A percentile compares a stretch with the other conserved stretches of the same genome.
Evolutionary conservation across 345 rosid species (phyloP).

Genomic region (Durio zibethinus): DNA sequence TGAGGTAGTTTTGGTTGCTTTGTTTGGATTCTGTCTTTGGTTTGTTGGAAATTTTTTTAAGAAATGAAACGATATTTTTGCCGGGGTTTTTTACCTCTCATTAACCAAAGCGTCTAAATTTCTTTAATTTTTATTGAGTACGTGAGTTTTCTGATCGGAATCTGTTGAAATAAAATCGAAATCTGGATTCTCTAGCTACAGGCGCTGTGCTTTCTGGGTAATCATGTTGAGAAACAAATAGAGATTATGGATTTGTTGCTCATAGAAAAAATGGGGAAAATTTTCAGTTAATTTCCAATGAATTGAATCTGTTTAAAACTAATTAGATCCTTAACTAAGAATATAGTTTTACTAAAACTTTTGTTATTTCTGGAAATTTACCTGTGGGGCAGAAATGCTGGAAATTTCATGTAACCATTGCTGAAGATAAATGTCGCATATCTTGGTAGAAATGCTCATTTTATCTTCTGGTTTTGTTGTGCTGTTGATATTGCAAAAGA

Average conservation of each 20-base stretch:
- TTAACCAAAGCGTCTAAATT: neutral
- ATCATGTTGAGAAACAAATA: neutral
- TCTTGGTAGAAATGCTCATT: neutral
- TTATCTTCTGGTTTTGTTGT: conserved; percentile 1
- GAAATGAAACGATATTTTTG: neutral
- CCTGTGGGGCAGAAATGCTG: neutral
- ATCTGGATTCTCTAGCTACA: neutral
- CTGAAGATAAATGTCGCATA: neutral
- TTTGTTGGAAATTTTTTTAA: neutral
- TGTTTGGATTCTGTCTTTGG: neutral
- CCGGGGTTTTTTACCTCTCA: neutral
- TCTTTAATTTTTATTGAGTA: neutral
- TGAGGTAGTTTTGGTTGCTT: neutral
- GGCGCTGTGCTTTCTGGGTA: neutral
- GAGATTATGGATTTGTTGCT: neutral
- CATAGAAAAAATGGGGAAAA: neutral
- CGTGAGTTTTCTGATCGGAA: neutral
- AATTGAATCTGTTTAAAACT: neutral
- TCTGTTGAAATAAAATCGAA: neutral
- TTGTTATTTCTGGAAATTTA: neutral
- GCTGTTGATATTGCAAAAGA: neutral
- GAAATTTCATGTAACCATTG: neutral
- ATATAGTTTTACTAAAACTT: neutral
- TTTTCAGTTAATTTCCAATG: neutral
- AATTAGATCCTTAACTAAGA: neutral